Conservation (phyloP, 306 rosid genomes). For the Cicer pinnatifidum region DNA sequence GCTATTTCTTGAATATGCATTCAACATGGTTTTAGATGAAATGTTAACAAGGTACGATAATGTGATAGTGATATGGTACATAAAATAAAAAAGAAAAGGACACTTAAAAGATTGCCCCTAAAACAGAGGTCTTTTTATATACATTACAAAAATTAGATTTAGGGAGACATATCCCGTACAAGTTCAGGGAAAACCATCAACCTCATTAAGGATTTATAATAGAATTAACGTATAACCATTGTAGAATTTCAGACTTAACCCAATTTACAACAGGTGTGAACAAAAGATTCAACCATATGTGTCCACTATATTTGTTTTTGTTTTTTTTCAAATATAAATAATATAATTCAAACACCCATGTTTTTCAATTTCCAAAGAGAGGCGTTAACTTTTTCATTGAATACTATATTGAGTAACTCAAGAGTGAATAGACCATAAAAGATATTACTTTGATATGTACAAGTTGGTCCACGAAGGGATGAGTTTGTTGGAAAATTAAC, state of each 20-base stretch:
- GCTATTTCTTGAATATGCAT: too few species aligned
- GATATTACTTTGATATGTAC: slow-evolving; percentile 3
- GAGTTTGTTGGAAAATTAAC: slow-evolving; percentile 3
- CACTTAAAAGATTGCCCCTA: neutral
- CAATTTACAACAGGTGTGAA: too few species aligned
- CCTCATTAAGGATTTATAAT: too few species aligned
- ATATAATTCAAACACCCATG: neutral
- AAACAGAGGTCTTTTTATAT: neutral
- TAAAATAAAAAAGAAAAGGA: neutral
- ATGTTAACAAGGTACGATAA: neutral
- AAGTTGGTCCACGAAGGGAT: slow-evolving; percentile 4
- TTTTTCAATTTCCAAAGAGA: slow-evolving; percentile 9
- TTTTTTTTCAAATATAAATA: neutral
- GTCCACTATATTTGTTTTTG: too few species aligned
- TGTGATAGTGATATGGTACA: neutral
- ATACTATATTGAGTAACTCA: slow-evolving; percentile 4
- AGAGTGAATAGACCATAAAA: slow-evolving; percentile 5
- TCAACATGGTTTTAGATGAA: too few species aligned
- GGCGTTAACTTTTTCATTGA: neutral
- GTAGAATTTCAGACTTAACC: too few species aligned
- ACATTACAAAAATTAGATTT: too few species aligned
- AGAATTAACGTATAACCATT: too few species aligned
- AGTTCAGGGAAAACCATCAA: too few species aligned
- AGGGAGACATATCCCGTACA: too few species aligned
- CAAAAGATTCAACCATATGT: too few species aligned